Evolutionary conservation across 176 grass and related monocot genomes (phyloP), one percentile per base, ranked within the genome.

Genomic region (Calamus simplicifolius): DNA sequence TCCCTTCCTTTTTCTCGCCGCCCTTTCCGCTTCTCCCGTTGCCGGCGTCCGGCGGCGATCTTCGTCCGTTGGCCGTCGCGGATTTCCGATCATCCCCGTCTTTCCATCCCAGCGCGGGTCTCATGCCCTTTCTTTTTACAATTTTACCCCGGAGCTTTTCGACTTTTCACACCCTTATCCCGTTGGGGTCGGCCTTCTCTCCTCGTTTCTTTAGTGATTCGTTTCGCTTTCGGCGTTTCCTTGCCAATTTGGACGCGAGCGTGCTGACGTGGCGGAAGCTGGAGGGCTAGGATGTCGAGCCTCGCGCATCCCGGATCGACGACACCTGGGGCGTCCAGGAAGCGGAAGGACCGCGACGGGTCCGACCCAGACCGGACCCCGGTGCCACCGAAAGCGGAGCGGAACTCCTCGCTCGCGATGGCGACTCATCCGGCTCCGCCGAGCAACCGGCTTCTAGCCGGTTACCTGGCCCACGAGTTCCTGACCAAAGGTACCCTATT

Each of bases 401-500:
- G 27, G 58, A 16, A n/a, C 29, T 29, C 7, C 3, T 19, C 26
- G 21, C 21, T 23, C 21, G 21, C 21, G 21, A 10, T 3, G 6
- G 21, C 25, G 50, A 5, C 19, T 31, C 48, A 16, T 8, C 15
- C 63, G 6, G 65, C 29, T 6, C 25, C 12, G 2, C 14, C 73
- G 43, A 2, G 30, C 50, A 82, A 75, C 27, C 64, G 19, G 70
- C 61, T 87, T 35, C 67, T 87, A 16, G 70, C 70, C 50, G 84
- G 79, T 49, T 78, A 72, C 71, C 70, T 87, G 55, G 79, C 84
- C 43, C 74, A 82, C 50, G 84, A 87, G 56, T 87, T 87, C 64
- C 75, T 82, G 52, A 62, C 66, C 25, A 23, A 25, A 14, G 70
- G 74, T 49, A 87, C 79, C 5, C 61, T 87, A 31, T 58, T 67